Base-by-base conservation (phyloP, 805 yeast species). In the Isabelozyma heimii region DNA sequence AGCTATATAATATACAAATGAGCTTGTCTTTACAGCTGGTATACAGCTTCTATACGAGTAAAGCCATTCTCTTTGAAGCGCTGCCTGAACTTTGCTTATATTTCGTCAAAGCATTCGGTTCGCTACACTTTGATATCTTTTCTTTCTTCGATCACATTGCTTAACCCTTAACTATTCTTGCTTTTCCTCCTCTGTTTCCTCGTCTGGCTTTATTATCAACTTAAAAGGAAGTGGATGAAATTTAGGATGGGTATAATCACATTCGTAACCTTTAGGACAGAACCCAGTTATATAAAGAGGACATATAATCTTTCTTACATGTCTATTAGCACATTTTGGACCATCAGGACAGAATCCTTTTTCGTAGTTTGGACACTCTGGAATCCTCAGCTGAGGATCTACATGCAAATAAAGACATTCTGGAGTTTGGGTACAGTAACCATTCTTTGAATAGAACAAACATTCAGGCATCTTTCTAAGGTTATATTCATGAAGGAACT, bases 401-500 rank as follows among this genome's bases (percentile, higher is more conserved):
- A 91, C 84, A 64, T 94, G 99, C 46, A 89, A 75, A 66, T 90
- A 94, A 47, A 90, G 83, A 65, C 99, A 94, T 62, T 94, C 99
- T 1, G 96, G 94, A 0, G 91, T 81, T 65, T 91, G 97, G 5
- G 96, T 87, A 66, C 99, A 92, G 57, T 79, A 85, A 5, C 95
- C 95, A 56, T 82, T 83, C 64, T 89, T 85, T 41, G 90, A 78
- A 66, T 81, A 92, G 66, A 89, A 89, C 20, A 90, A 80, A 66
- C 99, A 94, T 66, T 94, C 99, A 3, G 98, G 98, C 96, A 94
- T 92, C 68, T 89, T 90, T 51, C 96, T 77, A 58, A 94, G 71
- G 62, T 94, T 92, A 62, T 91, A 91, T 64, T 94, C 99, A 68
- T 94, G 99, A 42, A 94, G 70, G 60, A 89, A 94, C 72, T 94